A percentile compares a stretch with the other conserved stretches of the same genome.
Conservation (phyloP, 2,329 filamentous ascomycete genomes). For the Cercospora nicotianae region DNA sequence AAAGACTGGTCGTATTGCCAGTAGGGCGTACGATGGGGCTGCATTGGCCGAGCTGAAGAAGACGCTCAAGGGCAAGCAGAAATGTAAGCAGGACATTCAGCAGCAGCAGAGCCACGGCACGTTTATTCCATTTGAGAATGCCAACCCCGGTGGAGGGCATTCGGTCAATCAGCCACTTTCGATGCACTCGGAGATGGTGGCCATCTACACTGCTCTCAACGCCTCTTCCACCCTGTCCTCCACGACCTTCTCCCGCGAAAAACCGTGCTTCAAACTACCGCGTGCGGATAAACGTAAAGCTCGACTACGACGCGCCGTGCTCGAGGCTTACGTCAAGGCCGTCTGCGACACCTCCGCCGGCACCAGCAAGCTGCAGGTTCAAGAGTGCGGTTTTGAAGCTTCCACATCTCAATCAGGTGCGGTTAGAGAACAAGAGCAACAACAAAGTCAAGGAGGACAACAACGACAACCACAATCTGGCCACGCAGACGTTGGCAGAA, state of each 20-base stretch:
- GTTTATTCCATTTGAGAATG: conserved; percentile 44
- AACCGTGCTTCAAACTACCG: conserved; percentile 54
- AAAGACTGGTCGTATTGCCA: conserved; percentile 48
- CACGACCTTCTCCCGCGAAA: conserved; percentile 48
- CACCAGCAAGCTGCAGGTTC: conserved; percentile 41
- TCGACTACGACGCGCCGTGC: conserved; percentile 44
- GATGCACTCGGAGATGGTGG: conserved; percentile 60
- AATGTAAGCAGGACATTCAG: conserved; percentile 39
- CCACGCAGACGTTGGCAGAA: conserved; percentile 34
- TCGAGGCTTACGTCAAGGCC: conserved; percentile 49
- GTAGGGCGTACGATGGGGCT: conserved; percentile 38
- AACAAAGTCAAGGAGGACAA: conserved; percentile 23
- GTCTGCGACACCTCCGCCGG: conserved; percentile 43
- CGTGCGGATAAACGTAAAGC: conserved; percentile 50
- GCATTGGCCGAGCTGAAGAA: conserved; percentile 44
- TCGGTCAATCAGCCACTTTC: conserved; percentile 48
- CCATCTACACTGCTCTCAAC: conserved; percentile 53
- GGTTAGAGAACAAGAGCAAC: conserved; percentile 23
- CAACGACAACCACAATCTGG: conserved; percentile 21
- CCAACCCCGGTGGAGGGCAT: conserved; percentile 39
- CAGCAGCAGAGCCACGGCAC: conserved; percentile 35
- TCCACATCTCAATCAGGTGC: conserved; percentile 38
- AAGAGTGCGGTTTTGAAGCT: conserved; percentile 54
- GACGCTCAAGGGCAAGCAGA: conserved; percentile 38
- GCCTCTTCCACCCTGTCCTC: conserved; percentile 48